Percentiles rank a stretch among this genome's conserved stretches.
These are phyloP conservation scores for Cucurbita maxima DNA, from an alignment of 306 rosid species.

Conservation along the genomic window DNA sequence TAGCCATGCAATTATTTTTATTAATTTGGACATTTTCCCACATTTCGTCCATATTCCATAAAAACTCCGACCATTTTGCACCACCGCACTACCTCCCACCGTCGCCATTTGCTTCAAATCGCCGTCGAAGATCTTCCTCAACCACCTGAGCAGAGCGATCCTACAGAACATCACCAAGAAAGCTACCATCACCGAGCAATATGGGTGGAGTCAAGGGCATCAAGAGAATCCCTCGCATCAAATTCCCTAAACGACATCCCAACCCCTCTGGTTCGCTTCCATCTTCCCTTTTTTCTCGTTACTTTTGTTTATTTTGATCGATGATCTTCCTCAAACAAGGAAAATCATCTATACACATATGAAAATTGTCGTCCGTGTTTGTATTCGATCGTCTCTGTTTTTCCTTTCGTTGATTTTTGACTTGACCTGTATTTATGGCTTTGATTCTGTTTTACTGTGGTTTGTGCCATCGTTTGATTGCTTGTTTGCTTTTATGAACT, in stretches of 20 bases:
- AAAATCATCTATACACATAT: not conserved
- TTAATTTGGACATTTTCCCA: no score
- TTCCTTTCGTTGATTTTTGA: not conserved
- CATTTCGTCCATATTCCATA: no score
- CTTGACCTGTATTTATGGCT: not conserved
- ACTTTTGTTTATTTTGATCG: not conserved
- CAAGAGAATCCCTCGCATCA: conserved; percentile 66
- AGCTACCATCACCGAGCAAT: not conserved
- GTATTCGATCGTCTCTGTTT: not conserved
- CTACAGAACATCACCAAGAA: not conserved
- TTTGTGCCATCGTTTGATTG: not conserved
- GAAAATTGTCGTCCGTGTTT: not conserved
- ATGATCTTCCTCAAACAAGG: not conserved
- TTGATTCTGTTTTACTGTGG: not conserved
- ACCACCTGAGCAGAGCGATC: not conserved
- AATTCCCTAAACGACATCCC: conserved; percentile 47
- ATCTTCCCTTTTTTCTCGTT: not conserved
- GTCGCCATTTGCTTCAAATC: not conserved
- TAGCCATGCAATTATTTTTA: no score
- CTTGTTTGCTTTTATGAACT: not conserved
- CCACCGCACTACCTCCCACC: not conserved
- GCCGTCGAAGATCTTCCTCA: not conserved
- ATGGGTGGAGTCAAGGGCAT: conserved; percentile 48
- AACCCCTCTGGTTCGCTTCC: conserved; percentile 24
- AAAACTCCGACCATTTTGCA: no score